Base-by-base conservation (phyloP, 2,329 filamentous ascomycete genomes). In the Fusarium buxicola region DNA sequence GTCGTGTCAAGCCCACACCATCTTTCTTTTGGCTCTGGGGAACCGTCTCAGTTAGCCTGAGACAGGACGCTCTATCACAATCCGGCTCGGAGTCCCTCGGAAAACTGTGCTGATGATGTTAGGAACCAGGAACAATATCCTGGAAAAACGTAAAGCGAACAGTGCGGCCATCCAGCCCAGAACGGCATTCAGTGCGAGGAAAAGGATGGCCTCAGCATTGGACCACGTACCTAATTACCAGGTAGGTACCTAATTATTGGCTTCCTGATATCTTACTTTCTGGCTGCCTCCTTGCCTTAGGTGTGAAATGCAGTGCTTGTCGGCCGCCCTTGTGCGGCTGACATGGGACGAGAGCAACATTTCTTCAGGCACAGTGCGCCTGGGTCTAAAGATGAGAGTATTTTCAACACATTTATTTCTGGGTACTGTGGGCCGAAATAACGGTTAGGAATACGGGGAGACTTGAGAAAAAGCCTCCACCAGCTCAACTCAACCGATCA, bases 291-390 rank as follows among this genome's bases (percentile, higher is more conserved):
- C 59, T 36, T 60, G 55, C 34, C 8, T 39, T 36, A 28, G 31
- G 55, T 59, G 54, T 48, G 57, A 65, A 46, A 35, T 43, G 43
- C 10, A 36, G 43, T 61, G 61, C 46, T 31, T 54, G 51, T 35
- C 51, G 32, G 28, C 34, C 27, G 43, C 44, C 35, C 35, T 50
- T 51, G 48, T 27, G 49, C 55, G 36, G 56, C 63, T 58, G 36
- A 64, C 40, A 60, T 34, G 45, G 35, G 45, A 56, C n/a, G 38
- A 50, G 49, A 51, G 58, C 43, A 48, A 39, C 7, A 58, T 51
- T 55, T 62, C 50, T 47, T 50, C 57, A 48, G 45, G 40, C 64
- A 67, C 64, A 67, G 64, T 67, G 64, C 60, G 47, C 24, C 40
- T 18, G 39, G 15, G 7, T 54, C 25, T 31, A 62, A 41, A 55